A percentile compares a stretch with the other conserved stretches of the same genome.
These are phyloP conservation scores for Cardamine chenopodiifolia DNA, from an alignment of 345 rosid species.

Conservation along the genomic window DNA sequence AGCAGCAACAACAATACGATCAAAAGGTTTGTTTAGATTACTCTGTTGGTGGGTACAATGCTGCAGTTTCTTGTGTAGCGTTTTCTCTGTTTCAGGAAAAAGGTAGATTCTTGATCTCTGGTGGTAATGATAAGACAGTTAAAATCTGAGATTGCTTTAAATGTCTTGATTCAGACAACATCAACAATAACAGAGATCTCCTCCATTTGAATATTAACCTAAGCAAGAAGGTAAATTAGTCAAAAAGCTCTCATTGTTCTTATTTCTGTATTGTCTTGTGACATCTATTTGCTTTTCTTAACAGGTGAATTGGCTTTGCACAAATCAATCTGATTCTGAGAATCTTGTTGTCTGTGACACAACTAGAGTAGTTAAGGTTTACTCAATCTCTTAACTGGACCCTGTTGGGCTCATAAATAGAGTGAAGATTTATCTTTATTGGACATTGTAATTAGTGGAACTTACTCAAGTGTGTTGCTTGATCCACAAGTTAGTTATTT, in stretches of 20 bases:
- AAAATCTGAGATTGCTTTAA: conserved; percentile 74
- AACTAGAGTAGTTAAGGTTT: conserved; percentile 82
- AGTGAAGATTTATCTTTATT: background rate
- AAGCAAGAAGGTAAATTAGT: conserved; percentile 57
- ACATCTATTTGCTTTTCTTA: background rate
- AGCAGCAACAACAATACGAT: conserved; percentile 36
- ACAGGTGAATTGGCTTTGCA: conserved; percentile 98
- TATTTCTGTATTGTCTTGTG: background rate
- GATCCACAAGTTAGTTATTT: conserved; percentile 15
- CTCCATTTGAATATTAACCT: conserved; percentile 62
- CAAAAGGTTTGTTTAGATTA: conserved; percentile 75
- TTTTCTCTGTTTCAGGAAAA: conserved; percentile 76
- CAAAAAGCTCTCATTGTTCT: conserved; percentile 3
- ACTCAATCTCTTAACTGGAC: conserved; percentile 48
- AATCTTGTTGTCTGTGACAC: conserved; percentile 92
- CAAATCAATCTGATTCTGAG: conserved; percentile 70
- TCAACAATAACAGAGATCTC: conserved; percentile 41
- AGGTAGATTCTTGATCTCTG: conserved; percentile 75
- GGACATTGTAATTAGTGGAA: background rate
- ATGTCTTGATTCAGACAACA: conserved; percentile 48
- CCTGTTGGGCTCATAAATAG: background rate
- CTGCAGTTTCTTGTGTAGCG: conserved; percentile 82
- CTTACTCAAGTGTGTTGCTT: background rate
- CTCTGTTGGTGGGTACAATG: conserved; percentile 76
- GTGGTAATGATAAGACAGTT: conserved; percentile 84